Evolutionary conservation across 2,329 filamentous ascomycete genomes (phyloP).

Genomic region (Cladophialophora yegresii): DNA sequence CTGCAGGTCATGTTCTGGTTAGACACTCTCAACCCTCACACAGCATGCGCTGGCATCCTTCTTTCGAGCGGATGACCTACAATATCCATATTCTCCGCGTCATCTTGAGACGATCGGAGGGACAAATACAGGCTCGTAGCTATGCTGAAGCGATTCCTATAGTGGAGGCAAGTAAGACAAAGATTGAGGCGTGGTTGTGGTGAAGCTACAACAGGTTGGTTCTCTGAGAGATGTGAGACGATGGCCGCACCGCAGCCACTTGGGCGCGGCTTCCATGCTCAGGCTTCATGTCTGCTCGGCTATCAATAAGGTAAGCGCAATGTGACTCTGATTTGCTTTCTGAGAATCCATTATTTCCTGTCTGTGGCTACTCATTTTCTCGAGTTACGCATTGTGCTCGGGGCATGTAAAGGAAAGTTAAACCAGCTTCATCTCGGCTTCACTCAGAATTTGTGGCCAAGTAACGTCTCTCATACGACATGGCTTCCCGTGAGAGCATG

Average conservation of each 20-base stretch:
- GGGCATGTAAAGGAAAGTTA: neutral
- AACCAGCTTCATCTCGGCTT: neutral
- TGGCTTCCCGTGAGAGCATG: neutral
- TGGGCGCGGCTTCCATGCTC: neutral
- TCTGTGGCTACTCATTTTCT: neutral
- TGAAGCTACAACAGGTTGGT: neutral
- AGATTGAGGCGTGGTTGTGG: neutral
- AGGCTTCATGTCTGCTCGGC: neutral
- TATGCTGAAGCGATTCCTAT: slow-evolving; percentile 10
- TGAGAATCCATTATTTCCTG: neutral
- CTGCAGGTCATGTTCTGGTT: slow-evolving; percentile 41
- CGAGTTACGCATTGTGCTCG: neutral
- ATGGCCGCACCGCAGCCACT: neutral
- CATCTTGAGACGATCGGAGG: slow-evolving; percentile 22
- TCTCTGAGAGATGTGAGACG: neutral
- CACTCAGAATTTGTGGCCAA: neutral
- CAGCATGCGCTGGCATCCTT: slow-evolving; percentile 12
- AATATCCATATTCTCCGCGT: slow-evolving; percentile 46
- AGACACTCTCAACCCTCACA: slow-evolving; percentile 22
- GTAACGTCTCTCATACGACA: neutral
- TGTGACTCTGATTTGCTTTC: neutral
- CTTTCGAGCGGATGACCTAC: slow-evolving; percentile 40
- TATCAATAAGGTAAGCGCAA: neutral
- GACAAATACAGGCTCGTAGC: slow-evolving; percentile 2
- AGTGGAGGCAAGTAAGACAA: slow-evolving; percentile 1